A percentile compares a stretch with the other conserved stretches of the same genome.
Conservation (phyloP, 805 yeast genomes). For the Sugiyamaella marilandica region DNA sequence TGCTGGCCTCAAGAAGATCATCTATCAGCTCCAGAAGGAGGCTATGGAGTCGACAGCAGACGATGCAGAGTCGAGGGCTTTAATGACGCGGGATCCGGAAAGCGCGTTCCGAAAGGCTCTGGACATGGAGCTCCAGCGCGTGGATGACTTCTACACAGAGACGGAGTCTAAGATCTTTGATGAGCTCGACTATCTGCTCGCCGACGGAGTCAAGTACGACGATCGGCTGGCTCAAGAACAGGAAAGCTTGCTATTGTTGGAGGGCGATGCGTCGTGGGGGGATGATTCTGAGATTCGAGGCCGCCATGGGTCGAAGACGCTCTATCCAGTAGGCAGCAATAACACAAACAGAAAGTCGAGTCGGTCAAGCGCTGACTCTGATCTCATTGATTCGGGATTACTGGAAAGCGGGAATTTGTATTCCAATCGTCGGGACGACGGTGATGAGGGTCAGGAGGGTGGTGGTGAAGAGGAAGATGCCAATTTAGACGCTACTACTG, state of each 20-base stretch:
- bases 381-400: not conserved
- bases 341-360: not conserved
- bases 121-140: conserved; percentile 69
- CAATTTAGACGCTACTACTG: conserved; percentile 4
- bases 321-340: conserved; percentile 3
- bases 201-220: conserved; percentile 62
- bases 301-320: conserved; percentile 13
- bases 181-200: conserved; percentile 52
- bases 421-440: not conserved
- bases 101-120: conserved; percentile 64
- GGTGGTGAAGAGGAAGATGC: conserved; percentile 4
- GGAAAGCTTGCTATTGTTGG: not conserved
- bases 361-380: conserved; percentile 6
- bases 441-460: not conserved
- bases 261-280: conserved; percentile 29
- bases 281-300: conserved; percentile 19
- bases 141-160: conserved; percentile 65
- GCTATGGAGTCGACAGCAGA: conserved; percentile 28
- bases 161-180: conserved; percentile 58
- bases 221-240: conserved; percentile 23
- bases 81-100: conserved; percentile 45
- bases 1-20: conserved; percentile 77
- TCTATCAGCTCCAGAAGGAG: conserved; percentile 77
- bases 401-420: not conserved
- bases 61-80: conserved; percentile 28